These are phyloP conservation scores for Gaultheria prostrata DNA, from an alignment of 148 eudicot species.

Conservation along the genomic window DNA sequence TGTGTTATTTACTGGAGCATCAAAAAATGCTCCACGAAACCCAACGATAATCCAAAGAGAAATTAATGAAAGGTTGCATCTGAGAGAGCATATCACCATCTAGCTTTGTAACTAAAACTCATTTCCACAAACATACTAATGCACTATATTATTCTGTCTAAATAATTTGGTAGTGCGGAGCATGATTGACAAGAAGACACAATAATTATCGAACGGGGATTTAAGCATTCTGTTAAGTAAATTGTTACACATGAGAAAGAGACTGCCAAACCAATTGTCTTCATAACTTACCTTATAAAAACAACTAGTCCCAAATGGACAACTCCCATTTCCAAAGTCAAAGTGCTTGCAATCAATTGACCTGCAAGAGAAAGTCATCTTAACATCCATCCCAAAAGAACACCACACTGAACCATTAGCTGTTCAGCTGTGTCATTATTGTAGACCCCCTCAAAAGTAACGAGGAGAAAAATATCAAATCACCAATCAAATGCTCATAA, in stretches of 20 bases:
- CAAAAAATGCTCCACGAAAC: not conserved
- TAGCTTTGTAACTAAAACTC: not conserved
- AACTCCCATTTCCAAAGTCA: slow-evolving; percentile 87
- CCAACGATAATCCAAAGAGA: not conserved
- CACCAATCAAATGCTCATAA: not conserved
- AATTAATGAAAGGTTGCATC: not conserved
- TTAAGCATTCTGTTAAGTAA: not conserved
- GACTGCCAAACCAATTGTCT: not conserved
- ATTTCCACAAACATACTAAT: not conserved
- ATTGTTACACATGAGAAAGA: not conserved
- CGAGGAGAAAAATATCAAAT: not conserved
- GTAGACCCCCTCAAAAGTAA: not conserved
- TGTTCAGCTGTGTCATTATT: not conserved
- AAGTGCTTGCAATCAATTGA: slow-evolving; percentile 97
- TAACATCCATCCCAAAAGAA: not conserved
- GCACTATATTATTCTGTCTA: not conserved
- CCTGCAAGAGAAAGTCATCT: slow-evolving; percentile 44
- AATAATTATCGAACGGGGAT: not conserved
- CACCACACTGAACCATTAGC: not conserved
- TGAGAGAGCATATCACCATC: not conserved
- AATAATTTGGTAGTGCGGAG: not conserved
- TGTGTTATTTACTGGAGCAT: not conserved
- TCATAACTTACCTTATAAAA: slow-evolving; percentile 71
- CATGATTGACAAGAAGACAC: not conserved
- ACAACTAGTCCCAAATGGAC: slow-evolving; percentile 95